Conservation (phyloP, 2,329 filamentous ascomycete species). For the Ophidiomyces ophidiicola region DNA sequence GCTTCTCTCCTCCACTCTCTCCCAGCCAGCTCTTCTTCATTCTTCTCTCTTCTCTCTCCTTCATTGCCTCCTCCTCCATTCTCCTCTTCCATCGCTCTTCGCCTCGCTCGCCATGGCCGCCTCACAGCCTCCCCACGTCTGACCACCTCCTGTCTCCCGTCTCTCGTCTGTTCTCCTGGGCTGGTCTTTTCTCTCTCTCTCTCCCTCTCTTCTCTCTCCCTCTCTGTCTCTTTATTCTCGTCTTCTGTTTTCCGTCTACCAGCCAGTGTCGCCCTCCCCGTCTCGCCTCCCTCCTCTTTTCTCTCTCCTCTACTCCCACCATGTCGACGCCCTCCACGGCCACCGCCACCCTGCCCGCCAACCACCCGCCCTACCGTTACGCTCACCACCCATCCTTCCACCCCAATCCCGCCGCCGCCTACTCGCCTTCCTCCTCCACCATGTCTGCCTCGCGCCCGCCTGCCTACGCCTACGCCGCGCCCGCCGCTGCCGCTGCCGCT, state of each 20-base stretch:
- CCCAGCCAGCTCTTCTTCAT: too few relatives aligned
- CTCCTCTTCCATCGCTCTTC: too few relatives aligned
- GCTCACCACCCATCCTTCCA: conserved; percentile 47
- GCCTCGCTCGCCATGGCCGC: too few relatives aligned
- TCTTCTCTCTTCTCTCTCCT: too few relatives aligned
- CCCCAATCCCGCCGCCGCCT: conserved; percentile 40
- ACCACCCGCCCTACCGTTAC: conserved; percentile 53
- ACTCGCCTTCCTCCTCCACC: too few relatives aligned
- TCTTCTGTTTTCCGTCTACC: background rate
- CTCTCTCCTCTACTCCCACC: conserved; percentile 13
- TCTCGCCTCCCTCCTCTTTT: background rate
- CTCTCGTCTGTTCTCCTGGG: too few relatives aligned
- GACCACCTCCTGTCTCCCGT: too few relatives aligned
- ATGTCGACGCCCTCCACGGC: conserved; percentile 78
- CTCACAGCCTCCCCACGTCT: too few relatives aligned
- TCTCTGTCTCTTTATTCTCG: background rate
- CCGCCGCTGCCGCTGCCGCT: conserved; percentile 37
- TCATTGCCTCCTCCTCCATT: too few relatives aligned
- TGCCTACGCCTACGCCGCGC: too few relatives aligned
- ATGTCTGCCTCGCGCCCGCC: too few relatives aligned
- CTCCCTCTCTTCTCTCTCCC: background rate
- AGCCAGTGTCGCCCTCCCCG: background rate
- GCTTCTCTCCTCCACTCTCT: too few relatives aligned
- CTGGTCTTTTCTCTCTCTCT: background rate
- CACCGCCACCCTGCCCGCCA: conserved; percentile 58